These are phyloP conservation scores for Penicillium fimorum DNA, from an alignment of 495 filamentous ascomycete genomes.

Conservation along the genomic window DNA sequence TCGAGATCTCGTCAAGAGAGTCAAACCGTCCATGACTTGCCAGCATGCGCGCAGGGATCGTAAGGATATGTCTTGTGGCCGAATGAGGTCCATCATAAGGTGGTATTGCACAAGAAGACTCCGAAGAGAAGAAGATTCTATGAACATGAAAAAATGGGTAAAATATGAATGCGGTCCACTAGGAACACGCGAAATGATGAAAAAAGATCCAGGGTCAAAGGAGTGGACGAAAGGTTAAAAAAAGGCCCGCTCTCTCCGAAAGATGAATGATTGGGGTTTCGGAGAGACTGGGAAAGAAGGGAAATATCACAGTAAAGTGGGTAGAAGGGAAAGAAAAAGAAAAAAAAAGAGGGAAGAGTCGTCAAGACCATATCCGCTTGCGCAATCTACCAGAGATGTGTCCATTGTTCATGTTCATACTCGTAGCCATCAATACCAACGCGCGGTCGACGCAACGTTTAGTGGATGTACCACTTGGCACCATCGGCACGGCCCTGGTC, in stretches of 20 bases:
- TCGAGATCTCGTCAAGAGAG: constrained; percentile 12
- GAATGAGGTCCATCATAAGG: constrained; percentile 11
- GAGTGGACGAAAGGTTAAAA: constrained; percentile 1
- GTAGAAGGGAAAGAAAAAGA: neutral
- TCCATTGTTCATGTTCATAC: constrained; percentile 5
- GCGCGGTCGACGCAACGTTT: constrained; percentile 29
- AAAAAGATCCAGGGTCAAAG: constrained; percentile 4
- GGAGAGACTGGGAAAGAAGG: constrained; percentile 8
- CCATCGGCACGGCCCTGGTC: constrained; percentile 31
- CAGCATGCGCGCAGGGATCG: constrained; percentile 8
- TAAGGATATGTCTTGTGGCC: constrained; percentile 6
- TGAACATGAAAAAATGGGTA: constrained; percentile 11
- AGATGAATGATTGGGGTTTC: neutral
- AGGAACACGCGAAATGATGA: constrained; percentile 3
- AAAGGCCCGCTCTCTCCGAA: constrained; percentile 1
- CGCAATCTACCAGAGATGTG: constrained; percentile 29
- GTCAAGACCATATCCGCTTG: constrained; percentile 11
- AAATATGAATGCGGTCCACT: constrained; percentile 7
- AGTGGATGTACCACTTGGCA: constrained; percentile 40
- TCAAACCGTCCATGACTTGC: neutral
- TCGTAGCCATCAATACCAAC: constrained; percentile 1
- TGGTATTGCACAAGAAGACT: constrained; percentile 10
- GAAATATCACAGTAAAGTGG: neutral
- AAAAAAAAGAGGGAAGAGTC: neutral
- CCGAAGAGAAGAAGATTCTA: constrained; percentile 13